Conservation (phyloP, 129 eudicot species). For the Rutidosis leptorrhynchoides region DNA sequence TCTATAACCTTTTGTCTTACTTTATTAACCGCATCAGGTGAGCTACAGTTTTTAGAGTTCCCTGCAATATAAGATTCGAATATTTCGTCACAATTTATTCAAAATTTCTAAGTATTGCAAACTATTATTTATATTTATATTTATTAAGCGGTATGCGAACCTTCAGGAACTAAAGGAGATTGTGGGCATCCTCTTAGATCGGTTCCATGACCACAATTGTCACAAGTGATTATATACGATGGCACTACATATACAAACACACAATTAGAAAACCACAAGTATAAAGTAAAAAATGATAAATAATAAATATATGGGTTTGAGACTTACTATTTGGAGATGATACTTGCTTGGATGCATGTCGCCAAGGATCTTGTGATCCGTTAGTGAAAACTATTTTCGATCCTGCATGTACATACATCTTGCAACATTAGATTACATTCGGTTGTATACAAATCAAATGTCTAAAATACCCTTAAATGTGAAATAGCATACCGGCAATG, state of each 20-base stretch:
- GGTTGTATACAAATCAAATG: conserved; percentile 15
- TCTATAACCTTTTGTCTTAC: conserved; percentile 63
- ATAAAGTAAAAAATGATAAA: neutral
- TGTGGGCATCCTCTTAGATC: conserved; percentile 98
- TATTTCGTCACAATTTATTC: conserved; percentile 11
- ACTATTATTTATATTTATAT: neutral
- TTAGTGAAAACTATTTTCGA: conserved; percentile 86
- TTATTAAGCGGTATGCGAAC: conserved; percentile 34
- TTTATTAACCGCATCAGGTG: conserved; percentile 82
- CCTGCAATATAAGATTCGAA: conserved; percentile 45
- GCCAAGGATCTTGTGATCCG: conserved; percentile 99
- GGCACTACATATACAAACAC: conserved; percentile 61
- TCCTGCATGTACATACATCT: conserved; percentile 55
- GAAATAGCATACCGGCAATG: conserved; percentile 63
- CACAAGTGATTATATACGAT: conserved; percentile 67
- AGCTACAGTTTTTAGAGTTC: conserved; percentile 59
- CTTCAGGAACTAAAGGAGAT: conserved; percentile 82
- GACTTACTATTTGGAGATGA: conserved; percentile 78
- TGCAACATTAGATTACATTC: conserved; percentile 10
- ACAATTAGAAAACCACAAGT: conserved; percentile 4
- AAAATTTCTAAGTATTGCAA: neutral
- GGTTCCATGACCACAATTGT: conserved; percentile 94
- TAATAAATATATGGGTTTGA: conserved; percentile 2
- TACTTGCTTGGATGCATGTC: conserved; percentile 92
- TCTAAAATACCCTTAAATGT: conserved; percentile 9